Conservation (phyloP, 1,284 basidiomycete species). For the Porphyrellus sp. region DNA sequence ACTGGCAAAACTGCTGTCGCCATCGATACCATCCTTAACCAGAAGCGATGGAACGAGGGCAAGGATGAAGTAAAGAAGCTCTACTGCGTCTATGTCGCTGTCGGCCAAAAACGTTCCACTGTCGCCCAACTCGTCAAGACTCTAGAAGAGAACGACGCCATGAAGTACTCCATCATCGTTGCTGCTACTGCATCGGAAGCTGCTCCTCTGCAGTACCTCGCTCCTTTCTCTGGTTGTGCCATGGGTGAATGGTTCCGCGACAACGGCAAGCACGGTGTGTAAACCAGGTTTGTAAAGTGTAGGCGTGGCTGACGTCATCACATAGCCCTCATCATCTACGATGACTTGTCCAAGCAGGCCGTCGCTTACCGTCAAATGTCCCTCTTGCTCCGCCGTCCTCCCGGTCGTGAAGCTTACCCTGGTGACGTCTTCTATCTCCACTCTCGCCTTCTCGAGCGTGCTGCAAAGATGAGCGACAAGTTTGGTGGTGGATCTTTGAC, state of each 20-base stretch:
- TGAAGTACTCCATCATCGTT: slow-evolving; percentile 99
- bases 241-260: slow-evolving; percentile 99
- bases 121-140: slow-evolving; percentile 99
- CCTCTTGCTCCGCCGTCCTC: slow-evolving; percentile 97
- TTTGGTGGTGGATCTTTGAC: slow-evolving; percentile 98
- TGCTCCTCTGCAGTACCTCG: slow-evolving; percentile 97
- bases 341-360: slow-evolving; percentile 99
- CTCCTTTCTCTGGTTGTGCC: slow-evolving; percentile 99
- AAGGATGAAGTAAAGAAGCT: slow-evolving; percentile 96
- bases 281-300: background rate
- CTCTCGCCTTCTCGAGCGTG: slow-evolving; percentile 99
- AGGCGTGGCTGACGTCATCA: slow-evolving; percentile 17
- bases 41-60: slow-evolving; percentile 99
- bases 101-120: slow-evolving; percentile 99
- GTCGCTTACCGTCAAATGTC: slow-evolving; percentile 99
- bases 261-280: slow-evolving; percentile 89
- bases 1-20: slow-evolving; percentile 99
- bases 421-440: slow-evolving; percentile 99
- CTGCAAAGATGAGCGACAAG: slow-evolving; percentile 99
- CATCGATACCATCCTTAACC: slow-evolving; percentile 99
- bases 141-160: slow-evolving; percentile 98
- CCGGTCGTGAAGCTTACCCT: slow-evolving; percentile 99
- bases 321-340: slow-evolving; percentile 94
- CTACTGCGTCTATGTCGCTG: slow-evolving; percentile 99
- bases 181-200: slow-evolving; percentile 99